Evolutionary conservation across 805 yeast genomes (phyloP).

Genomic region (Ogataea saltuana): DNA sequence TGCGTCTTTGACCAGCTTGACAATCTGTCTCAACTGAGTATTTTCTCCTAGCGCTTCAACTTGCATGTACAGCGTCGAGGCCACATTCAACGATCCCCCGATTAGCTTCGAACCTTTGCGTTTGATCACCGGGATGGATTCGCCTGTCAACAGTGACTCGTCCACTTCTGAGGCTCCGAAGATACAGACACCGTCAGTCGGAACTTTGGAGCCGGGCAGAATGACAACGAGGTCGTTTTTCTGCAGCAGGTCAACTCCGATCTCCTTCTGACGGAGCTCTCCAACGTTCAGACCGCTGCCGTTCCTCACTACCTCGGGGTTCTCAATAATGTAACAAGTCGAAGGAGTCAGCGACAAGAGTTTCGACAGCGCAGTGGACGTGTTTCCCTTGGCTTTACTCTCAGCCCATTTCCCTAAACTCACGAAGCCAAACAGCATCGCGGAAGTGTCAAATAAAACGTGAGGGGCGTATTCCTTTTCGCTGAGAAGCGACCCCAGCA

Average conservation of each 20-base stretch:
- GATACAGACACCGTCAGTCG: constrained; percentile 85
- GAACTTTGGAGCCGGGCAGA: constrained; percentile 83
- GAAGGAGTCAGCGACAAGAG: constrained; percentile 81
- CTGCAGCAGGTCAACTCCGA: constrained; percentile 80
- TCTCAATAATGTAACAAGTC: constrained; percentile 62
- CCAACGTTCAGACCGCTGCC: constrained; percentile 13
- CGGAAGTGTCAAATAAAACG: constrained; percentile 80
- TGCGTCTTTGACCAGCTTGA: constrained; percentile 82
- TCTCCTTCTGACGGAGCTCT: constrained; percentile 41
- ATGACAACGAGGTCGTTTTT: constrained; percentile 73
- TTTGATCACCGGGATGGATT: constrained; percentile 74
- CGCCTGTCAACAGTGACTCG: constrained; percentile 92
- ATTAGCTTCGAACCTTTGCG: constrained; percentile 59
- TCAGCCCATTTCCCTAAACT: constrained; percentile 91
- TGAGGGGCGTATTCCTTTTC: constrained; percentile 56
- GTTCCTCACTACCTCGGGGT: constrained; percentile 28
- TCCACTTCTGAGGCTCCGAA: constrained; percentile 82
- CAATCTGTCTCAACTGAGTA: constrained; percentile 86
- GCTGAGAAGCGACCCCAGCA: constrained; percentile 47
- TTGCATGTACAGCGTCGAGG: constrained; percentile 65
- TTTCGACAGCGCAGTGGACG: constrained; percentile 83
- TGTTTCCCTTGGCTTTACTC: constrained; percentile 89
- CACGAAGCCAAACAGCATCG: constrained; percentile 82
- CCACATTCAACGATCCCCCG: constrained; percentile 91
- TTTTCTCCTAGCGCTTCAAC: constrained; percentile 76